Evolutionary conservation across 2,329 filamentous ascomycete species (phyloP).

Genomic region (Xylariaceae sp.): DNA sequence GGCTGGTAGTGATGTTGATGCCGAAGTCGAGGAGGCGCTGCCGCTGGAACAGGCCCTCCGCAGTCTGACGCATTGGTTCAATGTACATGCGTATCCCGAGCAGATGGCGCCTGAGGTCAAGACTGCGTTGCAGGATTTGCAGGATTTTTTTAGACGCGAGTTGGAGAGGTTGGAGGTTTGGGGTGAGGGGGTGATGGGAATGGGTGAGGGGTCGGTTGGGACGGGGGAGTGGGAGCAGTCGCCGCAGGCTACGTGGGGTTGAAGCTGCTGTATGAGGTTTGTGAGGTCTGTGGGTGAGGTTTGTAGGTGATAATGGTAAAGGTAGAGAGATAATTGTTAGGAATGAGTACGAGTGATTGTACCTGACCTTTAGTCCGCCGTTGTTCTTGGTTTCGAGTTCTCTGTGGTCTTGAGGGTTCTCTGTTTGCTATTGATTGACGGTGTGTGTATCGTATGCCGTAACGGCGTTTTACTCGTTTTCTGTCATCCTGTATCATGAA

Average conservation of each 20-base stretch:
- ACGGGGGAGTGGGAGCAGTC: constrained; percentile 25
- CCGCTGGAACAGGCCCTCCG: constrained; percentile 87
- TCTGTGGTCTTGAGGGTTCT: no score
- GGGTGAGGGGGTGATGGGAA: constrained; percentile 32
- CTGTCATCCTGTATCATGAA: no score
- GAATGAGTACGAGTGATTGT: no score
- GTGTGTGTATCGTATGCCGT: no score
- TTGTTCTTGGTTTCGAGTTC: no score
- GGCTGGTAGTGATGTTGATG: constrained; percentile 83
- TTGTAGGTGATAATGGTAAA: no score
- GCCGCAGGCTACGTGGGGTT: constrained; percentile 7
- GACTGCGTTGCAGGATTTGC: constrained; percentile 61
- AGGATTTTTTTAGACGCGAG: constrained; percentile 75
- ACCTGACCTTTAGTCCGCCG: no score
- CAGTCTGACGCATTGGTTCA: constrained; percentile 91
- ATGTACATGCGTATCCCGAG: constrained; percentile 75
- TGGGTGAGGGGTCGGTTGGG: constrained; percentile 17
- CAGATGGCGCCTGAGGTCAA: constrained; percentile 60
- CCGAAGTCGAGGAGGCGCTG: constrained; percentile 86
- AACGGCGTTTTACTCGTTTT: no score
- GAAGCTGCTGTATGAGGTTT: no score
- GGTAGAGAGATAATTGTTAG: no score
- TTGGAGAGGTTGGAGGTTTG: constrained; percentile 65
- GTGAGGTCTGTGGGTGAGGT: constrained; percentile 9
- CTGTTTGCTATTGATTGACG: no score